phyloP scores from a whole-genome alignment of 176 grass and related monocot genomes.

The Melocanna baccifera region DNA sequence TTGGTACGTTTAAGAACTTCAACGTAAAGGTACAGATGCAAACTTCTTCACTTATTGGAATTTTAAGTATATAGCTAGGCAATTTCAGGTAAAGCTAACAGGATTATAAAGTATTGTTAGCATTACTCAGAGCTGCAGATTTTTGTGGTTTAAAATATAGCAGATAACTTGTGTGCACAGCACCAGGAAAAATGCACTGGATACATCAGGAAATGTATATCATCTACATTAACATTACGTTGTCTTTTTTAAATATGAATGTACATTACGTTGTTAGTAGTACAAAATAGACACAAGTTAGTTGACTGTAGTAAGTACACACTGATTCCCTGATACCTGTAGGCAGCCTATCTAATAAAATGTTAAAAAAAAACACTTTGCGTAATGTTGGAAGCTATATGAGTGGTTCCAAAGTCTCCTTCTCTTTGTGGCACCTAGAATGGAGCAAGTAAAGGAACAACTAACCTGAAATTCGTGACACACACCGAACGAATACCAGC shows the following conservation, averaged over 20 bases:
- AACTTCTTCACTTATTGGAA: not conserved
- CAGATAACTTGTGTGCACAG: not conserved
- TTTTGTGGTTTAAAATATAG: not conserved
- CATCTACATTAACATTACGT: not conserved
- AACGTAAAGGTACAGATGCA: not conserved
- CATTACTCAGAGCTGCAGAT: not conserved
- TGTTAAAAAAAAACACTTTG: not conserved
- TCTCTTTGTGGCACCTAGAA: not conserved
- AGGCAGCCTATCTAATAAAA: not conserved
- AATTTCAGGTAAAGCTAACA: not conserved
- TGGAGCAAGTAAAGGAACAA: not conserved
- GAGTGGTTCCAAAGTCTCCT: not conserved
- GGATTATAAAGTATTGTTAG: not conserved
- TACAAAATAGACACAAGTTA: not conserved
- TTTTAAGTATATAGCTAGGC: not conserved
- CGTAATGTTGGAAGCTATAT: not conserved
- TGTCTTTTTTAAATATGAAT: too few species aligned
- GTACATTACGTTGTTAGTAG: not conserved
- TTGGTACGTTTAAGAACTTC: not conserved
- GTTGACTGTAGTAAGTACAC: not conserved
- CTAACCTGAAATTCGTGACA: conserved; percentile 90
- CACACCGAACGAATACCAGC: conserved; percentile 94
- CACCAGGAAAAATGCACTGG: not conserved
- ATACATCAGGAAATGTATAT: not conserved
- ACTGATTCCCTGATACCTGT: not conserved